These are phyloP conservation scores for Coniochaeta sp. DNA, from an alignment of 2,329 filamentous ascomycete species.

Conservation along the genomic window DNA sequence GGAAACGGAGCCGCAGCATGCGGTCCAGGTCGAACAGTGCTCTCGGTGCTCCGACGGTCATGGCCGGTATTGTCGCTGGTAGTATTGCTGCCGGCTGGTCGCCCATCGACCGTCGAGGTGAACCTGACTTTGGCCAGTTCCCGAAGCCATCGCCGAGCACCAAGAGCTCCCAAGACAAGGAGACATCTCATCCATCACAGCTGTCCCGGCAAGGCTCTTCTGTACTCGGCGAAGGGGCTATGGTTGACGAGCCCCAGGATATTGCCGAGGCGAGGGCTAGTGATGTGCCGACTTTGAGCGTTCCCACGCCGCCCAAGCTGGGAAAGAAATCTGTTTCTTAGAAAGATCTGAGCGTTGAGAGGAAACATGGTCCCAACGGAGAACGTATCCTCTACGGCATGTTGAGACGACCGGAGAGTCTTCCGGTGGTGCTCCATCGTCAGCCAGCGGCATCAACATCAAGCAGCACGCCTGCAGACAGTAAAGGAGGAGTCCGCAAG, in stretches of 20 bases:
- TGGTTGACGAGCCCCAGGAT: slow-evolving; percentile 28
- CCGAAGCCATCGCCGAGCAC: slow-evolving; percentile 18
- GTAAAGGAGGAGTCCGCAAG: not conserved
- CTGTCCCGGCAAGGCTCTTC: slow-evolving; percentile 8
- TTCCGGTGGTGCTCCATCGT: not conserved
- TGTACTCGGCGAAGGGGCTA: slow-evolving; percentile 9
- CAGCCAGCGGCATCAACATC: not conserved
- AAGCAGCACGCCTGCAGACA: not conserved
- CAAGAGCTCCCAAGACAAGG: not conserved
- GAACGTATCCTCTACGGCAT: not conserved
- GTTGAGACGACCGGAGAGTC: not conserved
- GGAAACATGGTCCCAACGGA: not conserved
- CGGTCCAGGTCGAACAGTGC: slow-evolving; percentile 62
- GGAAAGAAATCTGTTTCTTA: slow-evolving; percentile 5
- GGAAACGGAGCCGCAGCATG: slow-evolving; percentile 60
- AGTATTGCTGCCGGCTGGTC: slow-evolving; percentile 72
- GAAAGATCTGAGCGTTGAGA: not conserved
- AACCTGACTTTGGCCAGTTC: slow-evolving; percentile 26
- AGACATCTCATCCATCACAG: slow-evolving; percentile 17
- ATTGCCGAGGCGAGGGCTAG: slow-evolving; percentile 15
- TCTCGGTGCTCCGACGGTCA: slow-evolving; percentile 66
- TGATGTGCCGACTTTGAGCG: slow-evolving; percentile 14
- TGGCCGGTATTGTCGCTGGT: slow-evolving; percentile 77
- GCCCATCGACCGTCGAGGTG: slow-evolving; percentile 49
- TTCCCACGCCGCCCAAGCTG: slow-evolving; percentile 9